Conservation (phyloP, 441 rosid species). For the Eutrema salsugineum region DNA sequence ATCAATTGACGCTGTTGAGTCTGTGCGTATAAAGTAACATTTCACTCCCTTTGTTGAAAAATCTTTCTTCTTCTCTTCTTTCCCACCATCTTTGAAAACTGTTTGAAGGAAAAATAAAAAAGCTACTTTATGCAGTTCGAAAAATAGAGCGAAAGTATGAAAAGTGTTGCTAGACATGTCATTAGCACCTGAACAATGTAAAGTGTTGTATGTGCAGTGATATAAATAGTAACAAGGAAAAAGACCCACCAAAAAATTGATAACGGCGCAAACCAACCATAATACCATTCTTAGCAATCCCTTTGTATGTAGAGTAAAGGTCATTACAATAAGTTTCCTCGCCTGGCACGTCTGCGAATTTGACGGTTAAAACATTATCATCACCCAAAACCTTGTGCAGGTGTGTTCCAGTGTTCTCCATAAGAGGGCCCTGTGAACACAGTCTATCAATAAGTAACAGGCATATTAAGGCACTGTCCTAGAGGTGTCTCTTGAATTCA, state of each 20-base stretch:
- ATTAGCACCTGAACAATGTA: neutral
- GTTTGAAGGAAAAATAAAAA: neutral
- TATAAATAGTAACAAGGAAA: neutral
- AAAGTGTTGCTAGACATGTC: neutral
- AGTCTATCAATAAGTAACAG: too few species aligned
- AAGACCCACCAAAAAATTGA: constrained; percentile 64
- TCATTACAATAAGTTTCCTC: neutral
- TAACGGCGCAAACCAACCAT: constrained; percentile 58
- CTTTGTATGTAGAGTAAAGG: constrained; percentile 21
- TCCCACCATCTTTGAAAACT: constrained; percentile 83
- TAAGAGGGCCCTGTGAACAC: neutral
- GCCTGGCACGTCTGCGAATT: constrained; percentile 34
- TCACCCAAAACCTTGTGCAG: constrained; percentile 76
- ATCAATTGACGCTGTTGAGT: constrained; percentile 40
- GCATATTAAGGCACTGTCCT: too few species aligned
- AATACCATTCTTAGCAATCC: constrained; percentile 56
- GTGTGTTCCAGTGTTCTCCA: constrained; percentile 32
- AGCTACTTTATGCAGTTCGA: neutral
- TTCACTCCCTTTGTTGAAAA: constrained; percentile 46
- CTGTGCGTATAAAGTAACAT: constrained; percentile 60
- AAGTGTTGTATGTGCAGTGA: neutral
- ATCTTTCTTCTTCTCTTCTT: constrained; percentile 57
- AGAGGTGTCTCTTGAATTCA: too few species aligned
- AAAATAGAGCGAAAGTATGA: neutral
- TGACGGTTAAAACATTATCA: constrained; percentile 67